phyloP scores from a whole-genome alignment of 2,329 filamentous ascomycete species.

The Fusarium pseudocircinatum region DNA sequence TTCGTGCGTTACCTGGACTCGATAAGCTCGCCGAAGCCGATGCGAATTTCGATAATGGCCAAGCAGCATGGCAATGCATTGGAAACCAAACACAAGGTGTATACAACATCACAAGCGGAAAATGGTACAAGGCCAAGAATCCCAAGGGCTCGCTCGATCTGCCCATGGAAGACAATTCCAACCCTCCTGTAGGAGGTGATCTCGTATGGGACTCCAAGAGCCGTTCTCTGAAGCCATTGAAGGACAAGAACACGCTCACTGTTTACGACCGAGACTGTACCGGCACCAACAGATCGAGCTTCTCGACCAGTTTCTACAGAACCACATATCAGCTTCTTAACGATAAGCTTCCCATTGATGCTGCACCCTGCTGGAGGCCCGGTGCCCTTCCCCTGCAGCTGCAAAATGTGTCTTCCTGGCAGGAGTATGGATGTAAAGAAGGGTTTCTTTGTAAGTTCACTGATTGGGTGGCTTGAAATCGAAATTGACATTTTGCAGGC shows the following conservation, averaged over 20 bases:
- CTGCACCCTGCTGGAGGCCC: conserved; percentile 52
- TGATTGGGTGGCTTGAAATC: neutral
- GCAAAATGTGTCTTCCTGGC: conserved; percentile 51
- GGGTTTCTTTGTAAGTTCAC: conserved; percentile 55
- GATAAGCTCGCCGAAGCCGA: conserved; percentile 13
- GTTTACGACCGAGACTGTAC: conserved; percentile 55
- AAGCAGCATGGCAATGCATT: conserved; percentile 55
- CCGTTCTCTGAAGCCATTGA: conserved; percentile 40
- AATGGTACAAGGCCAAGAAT: conserved; percentile 53
- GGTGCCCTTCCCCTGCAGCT: conserved; percentile 54
- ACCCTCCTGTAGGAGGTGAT: conserved; percentile 46
- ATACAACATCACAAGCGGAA: conserved; percentile 50
- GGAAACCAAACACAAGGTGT: conserved; percentile 55
- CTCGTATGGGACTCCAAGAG: conserved; percentile 43
- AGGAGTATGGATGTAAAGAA: conserved; percentile 49
- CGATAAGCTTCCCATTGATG: conserved; percentile 48
- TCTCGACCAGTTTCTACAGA: conserved; percentile 54
- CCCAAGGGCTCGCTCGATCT: conserved; percentile 36
- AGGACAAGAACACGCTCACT: conserved; percentile 40
- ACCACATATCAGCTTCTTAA: conserved; percentile 40
- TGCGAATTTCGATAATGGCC: conserved; percentile 1
- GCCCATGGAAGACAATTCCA: conserved; percentile 50
- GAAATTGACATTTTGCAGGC: conserved; percentile 41
- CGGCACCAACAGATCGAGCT: conserved; percentile 52
- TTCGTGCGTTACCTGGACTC: conserved; percentile 38